phyloP scores from a whole-genome alignment of 2,329 filamentous ascomycete species.

The Aspergillus transmontanensis region DNA sequence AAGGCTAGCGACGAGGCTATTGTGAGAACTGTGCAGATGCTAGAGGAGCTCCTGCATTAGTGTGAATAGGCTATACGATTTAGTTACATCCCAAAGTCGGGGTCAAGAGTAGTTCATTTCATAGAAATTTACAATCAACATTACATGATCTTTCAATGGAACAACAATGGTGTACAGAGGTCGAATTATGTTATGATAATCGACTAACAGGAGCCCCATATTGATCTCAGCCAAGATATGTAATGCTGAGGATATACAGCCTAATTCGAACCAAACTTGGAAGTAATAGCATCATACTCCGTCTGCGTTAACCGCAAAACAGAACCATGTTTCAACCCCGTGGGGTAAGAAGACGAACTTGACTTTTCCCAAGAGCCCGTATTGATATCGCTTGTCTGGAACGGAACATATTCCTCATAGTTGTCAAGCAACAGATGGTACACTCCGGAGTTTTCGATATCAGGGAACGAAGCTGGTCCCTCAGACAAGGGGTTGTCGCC shows the following conservation, averaged over 20 bases:
- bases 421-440: neutral
- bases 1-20: neutral
- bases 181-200: no score
- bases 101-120: neutral
- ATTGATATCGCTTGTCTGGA: neutral
- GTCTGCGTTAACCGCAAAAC: neutral
- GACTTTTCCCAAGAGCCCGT: neutral
- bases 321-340: neutral
- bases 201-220: no score
- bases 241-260: neutral
- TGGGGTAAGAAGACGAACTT: neutral
- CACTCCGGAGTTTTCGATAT: neutral
- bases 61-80: neutral
- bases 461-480: neutral
- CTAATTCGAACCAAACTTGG: neutral
- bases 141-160: no score
- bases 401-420: neutral
- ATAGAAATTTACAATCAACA: neutral
- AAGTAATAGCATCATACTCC: neutral
- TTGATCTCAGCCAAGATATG: no score
- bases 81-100: no score
- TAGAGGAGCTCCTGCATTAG: neutral
- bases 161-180: no score
- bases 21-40: neutral
- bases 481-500: neutral